Evolutionary conservation across 306 rosid species (phyloP).

Genomic region (Vigna unguiculata): DNA sequence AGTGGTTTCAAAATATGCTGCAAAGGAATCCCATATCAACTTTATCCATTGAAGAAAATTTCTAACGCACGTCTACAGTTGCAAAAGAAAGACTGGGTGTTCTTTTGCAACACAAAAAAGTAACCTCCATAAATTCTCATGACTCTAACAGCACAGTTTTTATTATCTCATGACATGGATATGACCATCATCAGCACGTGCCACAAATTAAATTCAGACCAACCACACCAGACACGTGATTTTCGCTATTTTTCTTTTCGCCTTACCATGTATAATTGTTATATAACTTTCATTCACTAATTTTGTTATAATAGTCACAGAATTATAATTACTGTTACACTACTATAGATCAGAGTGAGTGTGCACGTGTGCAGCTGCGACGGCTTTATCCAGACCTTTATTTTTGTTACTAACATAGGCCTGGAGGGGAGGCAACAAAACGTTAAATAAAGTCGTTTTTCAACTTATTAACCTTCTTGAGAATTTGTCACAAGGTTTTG

Average conservation of each 20-base stretch:
- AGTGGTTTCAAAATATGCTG: not conserved
- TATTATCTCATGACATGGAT: not conserved
- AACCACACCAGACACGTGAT: not conserved
- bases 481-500: constrained; percentile 62
- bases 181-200: not conserved
- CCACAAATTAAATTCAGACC: not conserved
- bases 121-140: not conserved
- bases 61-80: not conserved
- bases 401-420: constrained; percentile 15
- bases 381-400: constrained; percentile 5
- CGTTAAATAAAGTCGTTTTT: constrained; percentile 11
- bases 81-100: not conserved
- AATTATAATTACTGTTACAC: constrained; percentile 14
- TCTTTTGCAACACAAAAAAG: not conserved
- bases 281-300: constrained; percentile 1
- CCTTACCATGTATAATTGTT: not conserved
- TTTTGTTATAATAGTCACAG: constrained; percentile 33
- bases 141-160: not conserved
- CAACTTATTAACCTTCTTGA: constrained; percentile 61
- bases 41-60: not conserved
- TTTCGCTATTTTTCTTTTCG: not conserved
- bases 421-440: constrained; percentile 19
- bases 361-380: constrained; percentile 8
- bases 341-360: constrained; percentile 9
- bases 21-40: not conserved